Conservation (phyloP, 768 basidiomycete genomes). For the Cystobasidium ongulense region DNA sequence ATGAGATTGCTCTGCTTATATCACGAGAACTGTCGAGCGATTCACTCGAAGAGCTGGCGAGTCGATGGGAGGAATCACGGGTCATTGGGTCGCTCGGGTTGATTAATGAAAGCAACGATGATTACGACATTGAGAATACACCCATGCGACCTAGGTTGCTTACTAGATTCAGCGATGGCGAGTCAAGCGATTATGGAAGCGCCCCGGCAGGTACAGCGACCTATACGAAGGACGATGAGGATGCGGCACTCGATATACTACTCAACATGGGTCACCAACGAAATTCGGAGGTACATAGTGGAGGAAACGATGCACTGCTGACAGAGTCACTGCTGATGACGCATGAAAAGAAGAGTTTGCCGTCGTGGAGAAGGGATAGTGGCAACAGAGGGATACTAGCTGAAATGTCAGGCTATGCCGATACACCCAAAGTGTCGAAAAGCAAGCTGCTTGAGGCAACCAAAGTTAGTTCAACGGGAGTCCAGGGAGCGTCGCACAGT, state of each 20-base stretch:
- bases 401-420: background rate
- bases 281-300: background rate
- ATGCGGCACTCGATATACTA: background rate
- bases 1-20: slow-evolving; percentile 23
- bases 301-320: background rate
- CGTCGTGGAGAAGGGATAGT: background rate
- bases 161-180: slow-evolving; percentile 1
- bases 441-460: background rate
- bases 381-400: background rate
- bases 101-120: background rate
- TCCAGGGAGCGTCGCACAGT: background rate
- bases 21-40: slow-evolving; percentile 27
- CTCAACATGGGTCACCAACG: background rate
- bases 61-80: slow-evolving; percentile 20
- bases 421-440: background rate
- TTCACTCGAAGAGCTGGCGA: slow-evolving; percentile 22
- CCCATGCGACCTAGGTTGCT: slow-evolving; percentile 7
- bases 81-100: background rate
- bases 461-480: background rate
- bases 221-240: background rate
- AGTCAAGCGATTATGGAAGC: background rate
- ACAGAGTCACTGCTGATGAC: background rate
- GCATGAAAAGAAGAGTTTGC: background rate
- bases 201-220: background rate
- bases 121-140: background rate